Evolutionary conservation across 2,329 filamentous ascomycete genomes (phyloP), one percentile per base, ranked within the genome.

Genomic region (Daldinia sp.): DNA sequence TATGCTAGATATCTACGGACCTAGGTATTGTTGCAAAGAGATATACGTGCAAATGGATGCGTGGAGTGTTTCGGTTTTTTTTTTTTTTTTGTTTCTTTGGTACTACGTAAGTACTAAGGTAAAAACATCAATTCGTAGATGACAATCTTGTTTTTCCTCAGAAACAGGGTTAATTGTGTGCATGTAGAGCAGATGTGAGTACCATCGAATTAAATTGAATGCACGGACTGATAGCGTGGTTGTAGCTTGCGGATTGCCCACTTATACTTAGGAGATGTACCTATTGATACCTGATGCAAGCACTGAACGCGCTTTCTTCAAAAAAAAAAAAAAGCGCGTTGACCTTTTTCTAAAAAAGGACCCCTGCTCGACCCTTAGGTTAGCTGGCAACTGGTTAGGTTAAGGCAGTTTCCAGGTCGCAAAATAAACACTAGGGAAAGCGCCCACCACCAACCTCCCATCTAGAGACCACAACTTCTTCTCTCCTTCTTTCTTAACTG

Each of bases 241-340:
- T 50, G 46, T n/a, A 10, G 12, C 26, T 50, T 50, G 6, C 15
- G 1, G 26, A 6, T 51, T 51, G 46, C 46, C 46, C 15, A 50
- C 46, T 18, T 33, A 30, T 51, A 54, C 51, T 39, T 54, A 39
- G 35, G 46, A 6, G n/a, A 54, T 48, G 46, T 61, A 59, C 46
- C 26, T 50, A 57, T 42, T 50, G 15, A 12, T 62, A 44, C 50
- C 54, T 41, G 35, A 74, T 76, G 74, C 74, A 75, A 77, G 69
- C 74, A 77, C 75, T 77, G 71, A 76, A 77, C 73, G 73, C 75
- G 75, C 71, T 74, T 64, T 67, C 57, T 54, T 42, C 44, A 30
- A 26, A n/a, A 63, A 60, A 28, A 60, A 28, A 35, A 63, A 60
- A 67, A 65, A 59, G 68, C 66, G 54, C 73, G 74, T 71, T 61